Percentiles rank a stretch among this genome's conserved stretches.
These are phyloP conservation scores for Glycyrrhiza uralensis DNA, from an alignment of 306 rosid genomes.

Conservation along the genomic window DNA sequence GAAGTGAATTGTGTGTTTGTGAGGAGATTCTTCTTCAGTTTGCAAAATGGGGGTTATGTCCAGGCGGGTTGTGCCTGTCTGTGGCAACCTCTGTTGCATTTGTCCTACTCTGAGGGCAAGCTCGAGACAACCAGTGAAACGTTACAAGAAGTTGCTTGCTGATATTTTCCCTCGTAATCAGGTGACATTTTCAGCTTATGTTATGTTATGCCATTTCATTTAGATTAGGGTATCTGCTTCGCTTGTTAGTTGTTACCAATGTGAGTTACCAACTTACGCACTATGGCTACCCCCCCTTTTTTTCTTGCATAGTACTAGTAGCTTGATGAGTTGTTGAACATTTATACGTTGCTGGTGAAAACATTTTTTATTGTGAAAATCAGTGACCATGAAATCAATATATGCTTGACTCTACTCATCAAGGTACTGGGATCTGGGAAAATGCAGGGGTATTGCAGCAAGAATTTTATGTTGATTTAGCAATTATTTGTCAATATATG, in stretches of 20 bases:
- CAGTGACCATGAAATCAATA: neutral
- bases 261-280: neutral
- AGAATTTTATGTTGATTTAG: neutral
- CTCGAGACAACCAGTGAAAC: constrained; percentile 93
- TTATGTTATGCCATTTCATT: neutral
- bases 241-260: neutral
- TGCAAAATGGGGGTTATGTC: constrained; percentile 92
- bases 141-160: constrained; percentile 81
- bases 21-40: constrained; percentile 22
- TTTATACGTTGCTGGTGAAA: neutral
- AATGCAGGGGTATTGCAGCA: neutral
- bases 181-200: constrained; percentile 44
- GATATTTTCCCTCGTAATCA: constrained; percentile 82
- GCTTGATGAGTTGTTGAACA: neutral
- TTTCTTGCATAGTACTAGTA: neutral
- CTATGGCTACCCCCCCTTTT: no score
- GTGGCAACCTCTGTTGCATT: constrained; percentile 81
- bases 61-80: constrained; percentile 95
- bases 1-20: constrained; percentile 20
- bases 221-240: neutral
- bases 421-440: neutral
- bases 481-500: neutral
- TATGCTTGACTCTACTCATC: neutral
- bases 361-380: constrained; percentile 1
- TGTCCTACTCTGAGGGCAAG: constrained; percentile 92